Percentiles rank a stretch among this genome's conserved stretches.
These are phyloP conservation scores for Panellus pusillus DNA, from an alignment of 768 basidiomycete genomes.

Conservation along the genomic window DNA sequence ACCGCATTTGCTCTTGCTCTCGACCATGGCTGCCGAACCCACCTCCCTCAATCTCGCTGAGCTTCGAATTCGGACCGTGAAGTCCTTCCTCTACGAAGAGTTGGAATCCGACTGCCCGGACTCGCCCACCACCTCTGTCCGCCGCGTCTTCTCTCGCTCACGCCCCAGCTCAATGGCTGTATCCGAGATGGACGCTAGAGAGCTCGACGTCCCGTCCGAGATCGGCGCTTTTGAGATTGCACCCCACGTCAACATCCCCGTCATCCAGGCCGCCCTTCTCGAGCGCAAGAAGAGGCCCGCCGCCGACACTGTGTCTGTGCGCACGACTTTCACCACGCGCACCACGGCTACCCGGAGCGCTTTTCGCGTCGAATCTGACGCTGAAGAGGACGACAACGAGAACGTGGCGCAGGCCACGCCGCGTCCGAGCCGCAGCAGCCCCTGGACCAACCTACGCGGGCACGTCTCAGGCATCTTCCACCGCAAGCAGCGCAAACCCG, in stretches of 20 bases:
- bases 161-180: constrained; percentile 5
- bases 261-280: constrained; percentile 1
- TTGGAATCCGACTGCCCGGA: background rate
- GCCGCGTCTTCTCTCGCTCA: constrained; percentile 10
- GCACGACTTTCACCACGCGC: no score
- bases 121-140: constrained; percentile 12
- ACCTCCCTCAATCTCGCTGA: background rate
- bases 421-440: background rate
- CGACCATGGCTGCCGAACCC: no score
- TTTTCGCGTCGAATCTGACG: background rate
- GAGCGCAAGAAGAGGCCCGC: no score
- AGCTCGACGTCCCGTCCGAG: background rate
- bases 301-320: no score
- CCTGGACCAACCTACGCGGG: constrained; percentile 8
- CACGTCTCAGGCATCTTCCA: constrained; percentile 16
- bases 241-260: background rate
- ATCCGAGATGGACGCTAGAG: background rate
- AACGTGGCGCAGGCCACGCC: no score
- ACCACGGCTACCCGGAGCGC: no score
- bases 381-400: background rate
- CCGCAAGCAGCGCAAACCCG: constrained; percentile 6
- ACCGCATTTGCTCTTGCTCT: no score
- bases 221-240: constrained; percentile 8
- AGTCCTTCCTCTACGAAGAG: constrained; percentile 11
- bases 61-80: constrained; percentile 4